A percentile compares a stretch with the other conserved stretches of the same genome.
Conservation (phyloP, 352 stramenopile genomes). For the Paralagenidium karlingii region DNA sequence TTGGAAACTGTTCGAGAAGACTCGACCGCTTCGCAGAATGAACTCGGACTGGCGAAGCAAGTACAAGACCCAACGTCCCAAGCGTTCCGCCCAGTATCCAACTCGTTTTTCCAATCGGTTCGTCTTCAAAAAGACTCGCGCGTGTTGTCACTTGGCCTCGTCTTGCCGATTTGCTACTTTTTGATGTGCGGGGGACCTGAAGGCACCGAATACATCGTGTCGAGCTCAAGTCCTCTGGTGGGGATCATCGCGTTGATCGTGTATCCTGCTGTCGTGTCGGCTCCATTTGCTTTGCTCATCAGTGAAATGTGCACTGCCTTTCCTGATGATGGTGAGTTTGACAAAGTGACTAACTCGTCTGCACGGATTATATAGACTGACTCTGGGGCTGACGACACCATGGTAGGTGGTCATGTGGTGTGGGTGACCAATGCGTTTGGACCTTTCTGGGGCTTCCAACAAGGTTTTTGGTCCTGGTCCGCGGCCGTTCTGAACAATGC, state of each 20-base stretch:
- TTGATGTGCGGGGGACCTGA: slow-evolving; percentile 2
- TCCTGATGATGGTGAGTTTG: slow-evolving; percentile 54
- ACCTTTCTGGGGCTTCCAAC: too few relatives aligned
- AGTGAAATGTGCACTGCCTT: slow-evolving; percentile 86
- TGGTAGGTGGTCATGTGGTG: slow-evolving; percentile 68
- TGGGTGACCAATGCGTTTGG: too few relatives aligned
- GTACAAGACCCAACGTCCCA: too few relatives aligned
- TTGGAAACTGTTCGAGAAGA: too few relatives aligned
- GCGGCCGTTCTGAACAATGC: too few relatives aligned
- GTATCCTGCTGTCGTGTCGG: slow-evolving; percentile 81
- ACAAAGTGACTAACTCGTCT: background rate
- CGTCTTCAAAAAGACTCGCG: too few relatives aligned
- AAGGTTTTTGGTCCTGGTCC: too few relatives aligned
- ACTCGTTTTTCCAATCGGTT: too few relatives aligned
- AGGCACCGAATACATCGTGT: slow-evolving; percentile 5
- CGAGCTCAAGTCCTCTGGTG: slow-evolving; percentile 27
- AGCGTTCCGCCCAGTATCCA: too few relatives aligned
- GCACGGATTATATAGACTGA: background rate
- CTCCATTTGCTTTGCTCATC: slow-evolving; percentile 87
- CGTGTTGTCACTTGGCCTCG: background rate
- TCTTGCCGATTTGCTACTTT: background rate
- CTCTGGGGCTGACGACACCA: background rate
- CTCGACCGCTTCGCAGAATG: too few relatives aligned
- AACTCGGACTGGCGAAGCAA: too few relatives aligned
- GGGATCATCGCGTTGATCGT: slow-evolving; percentile 81